These are phyloP conservation scores for Chenopodium suecicum DNA, from an alignment of 148 eudicot genomes.

Conservation along the genomic window DNA sequence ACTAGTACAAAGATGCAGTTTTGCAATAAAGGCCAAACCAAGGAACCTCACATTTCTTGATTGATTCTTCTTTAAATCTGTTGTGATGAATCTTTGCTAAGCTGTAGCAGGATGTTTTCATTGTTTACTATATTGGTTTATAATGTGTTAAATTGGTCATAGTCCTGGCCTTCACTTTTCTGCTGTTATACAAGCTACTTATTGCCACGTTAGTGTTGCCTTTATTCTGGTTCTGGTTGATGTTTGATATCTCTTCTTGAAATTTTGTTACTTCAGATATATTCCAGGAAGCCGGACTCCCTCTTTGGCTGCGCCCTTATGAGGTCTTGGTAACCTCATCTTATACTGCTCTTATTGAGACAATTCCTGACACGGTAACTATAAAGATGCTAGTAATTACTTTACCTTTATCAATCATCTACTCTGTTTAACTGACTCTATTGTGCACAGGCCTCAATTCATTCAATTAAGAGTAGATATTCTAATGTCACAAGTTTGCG, in stretches of 20 bases:
- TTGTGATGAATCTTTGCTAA: neutral
- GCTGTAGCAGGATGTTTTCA: neutral
- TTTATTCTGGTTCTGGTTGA: neutral
- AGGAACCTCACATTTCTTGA: no score
- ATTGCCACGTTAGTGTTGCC: neutral
- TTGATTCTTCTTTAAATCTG: no score
- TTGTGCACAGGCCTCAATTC: conserved; percentile 77
- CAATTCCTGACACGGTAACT: conserved; percentile 96
- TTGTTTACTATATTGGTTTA: neutral
- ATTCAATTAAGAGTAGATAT: conserved; percentile 92
- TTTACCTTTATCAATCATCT: conserved; percentile 1
- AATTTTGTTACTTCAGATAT: conserved; percentile 57
- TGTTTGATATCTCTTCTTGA: neutral
- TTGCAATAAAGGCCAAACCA: no score
- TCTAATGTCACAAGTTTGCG: conserved; percentile 81
- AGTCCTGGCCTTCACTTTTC: neutral
- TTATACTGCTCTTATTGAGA: conserved; percentile 96
- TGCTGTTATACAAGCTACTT: neutral
- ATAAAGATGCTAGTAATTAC: neutral
- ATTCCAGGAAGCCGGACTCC: conserved; percentile 99
- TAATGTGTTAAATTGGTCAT: neutral
- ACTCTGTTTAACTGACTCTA: conserved; percentile 4
- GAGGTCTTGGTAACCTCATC: conserved; percentile 98
- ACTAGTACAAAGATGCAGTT: no score
- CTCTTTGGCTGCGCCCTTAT: conserved; percentile 96